A percentile compares a stretch with the other conserved stretches of the same genome.
These are phyloP conservation scores for Eudorina sp. DNA, from an alignment of 139 green algal species.

Conservation along the genomic window DNA sequence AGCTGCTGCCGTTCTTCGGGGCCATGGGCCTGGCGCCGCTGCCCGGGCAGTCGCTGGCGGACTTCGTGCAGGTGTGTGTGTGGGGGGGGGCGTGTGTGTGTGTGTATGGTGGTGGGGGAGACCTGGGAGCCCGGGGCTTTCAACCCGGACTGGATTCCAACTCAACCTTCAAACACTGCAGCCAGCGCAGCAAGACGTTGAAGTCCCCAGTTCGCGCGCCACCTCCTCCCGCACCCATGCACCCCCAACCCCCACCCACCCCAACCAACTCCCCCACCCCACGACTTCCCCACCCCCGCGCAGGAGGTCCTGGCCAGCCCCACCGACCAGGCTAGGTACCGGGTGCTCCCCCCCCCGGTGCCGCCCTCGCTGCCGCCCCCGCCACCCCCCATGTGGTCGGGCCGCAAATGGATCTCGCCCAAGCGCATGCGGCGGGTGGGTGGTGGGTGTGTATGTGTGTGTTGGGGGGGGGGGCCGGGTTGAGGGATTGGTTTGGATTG, in stretches of 20 bases:
- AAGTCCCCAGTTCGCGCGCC: no score
- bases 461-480: neutral
- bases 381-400: neutral
- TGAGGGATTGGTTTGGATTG: no score
- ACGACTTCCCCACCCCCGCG: neutral
- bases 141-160: no score
- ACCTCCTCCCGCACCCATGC: no score
- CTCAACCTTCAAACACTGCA: no score
- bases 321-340: neutral
- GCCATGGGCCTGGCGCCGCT: constrained; percentile 57
- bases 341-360: neutral
- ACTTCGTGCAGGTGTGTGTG: constrained; percentile 82
- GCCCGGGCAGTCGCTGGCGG: constrained; percentile 69
- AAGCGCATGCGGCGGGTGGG: neutral
- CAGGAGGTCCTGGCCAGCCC: constrained; percentile 39
- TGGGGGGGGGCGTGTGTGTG: no score
- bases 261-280: neutral
- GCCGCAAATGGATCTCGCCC: constrained; percentile 1
- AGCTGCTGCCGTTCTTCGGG: constrained; percentile 78
- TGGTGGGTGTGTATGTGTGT: no score
- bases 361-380: no score
- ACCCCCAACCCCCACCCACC: no score
- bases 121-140: no score
- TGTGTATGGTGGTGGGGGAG: no score
- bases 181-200: no score